Evolutionary conservation across 495 filamentous ascomycete species (phyloP).

Genomic region (Penicillium herquei): DNA sequence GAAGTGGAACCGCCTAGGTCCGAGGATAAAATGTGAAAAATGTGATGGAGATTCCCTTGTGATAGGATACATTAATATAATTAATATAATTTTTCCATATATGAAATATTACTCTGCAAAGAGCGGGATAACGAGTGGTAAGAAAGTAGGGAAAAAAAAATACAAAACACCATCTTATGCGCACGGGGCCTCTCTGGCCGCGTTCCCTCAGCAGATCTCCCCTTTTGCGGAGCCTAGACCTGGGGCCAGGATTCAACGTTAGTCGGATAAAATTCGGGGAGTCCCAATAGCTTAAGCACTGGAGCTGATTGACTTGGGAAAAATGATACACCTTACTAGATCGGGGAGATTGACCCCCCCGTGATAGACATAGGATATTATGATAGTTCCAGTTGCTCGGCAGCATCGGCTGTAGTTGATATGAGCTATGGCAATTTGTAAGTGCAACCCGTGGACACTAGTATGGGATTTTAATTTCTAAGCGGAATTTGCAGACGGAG

Average conservation of each 20-base stretch:
- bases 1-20: conserved; percentile 1
- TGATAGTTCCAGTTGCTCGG: not conserved
- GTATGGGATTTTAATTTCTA: no score
- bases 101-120: no score
- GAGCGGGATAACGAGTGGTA: no score
- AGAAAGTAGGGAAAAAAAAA: no score
- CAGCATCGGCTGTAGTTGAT: not conserved
- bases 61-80: not conserved
- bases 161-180: not conserved
- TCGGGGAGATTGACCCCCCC: not conserved
- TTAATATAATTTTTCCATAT: no score
- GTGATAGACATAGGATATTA: not conserved
- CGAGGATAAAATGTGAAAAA: not conserved
- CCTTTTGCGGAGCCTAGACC: conserved; percentile 5
- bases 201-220: not conserved
- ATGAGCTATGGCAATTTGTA: no score
- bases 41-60: not conserved
- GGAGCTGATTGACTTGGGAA: not conserved
- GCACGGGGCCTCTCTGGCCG: not conserved
- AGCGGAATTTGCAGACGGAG: no score
- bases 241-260: not conserved
- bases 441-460: no score
- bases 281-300: not conserved
- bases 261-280: conserved; percentile 3
- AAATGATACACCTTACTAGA: not conserved